phyloP scores from a whole-genome alignment of 495 filamentous ascomycete genomes.

The Xylaria curta region DNA sequence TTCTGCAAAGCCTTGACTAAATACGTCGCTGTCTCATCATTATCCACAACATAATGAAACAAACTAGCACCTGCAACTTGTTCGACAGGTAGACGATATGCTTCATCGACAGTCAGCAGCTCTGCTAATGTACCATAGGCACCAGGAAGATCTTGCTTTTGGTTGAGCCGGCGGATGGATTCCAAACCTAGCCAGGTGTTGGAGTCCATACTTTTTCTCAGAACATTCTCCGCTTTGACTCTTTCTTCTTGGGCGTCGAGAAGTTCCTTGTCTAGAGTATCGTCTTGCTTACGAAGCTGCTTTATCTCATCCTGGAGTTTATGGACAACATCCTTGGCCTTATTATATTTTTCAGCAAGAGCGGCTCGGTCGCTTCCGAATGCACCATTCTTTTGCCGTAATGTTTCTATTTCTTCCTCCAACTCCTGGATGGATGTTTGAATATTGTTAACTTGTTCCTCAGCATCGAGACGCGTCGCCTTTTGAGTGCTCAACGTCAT shows the following conservation, averaged over 20 bases:
- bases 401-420: slow-evolving; percentile 72
- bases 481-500: slow-evolving; percentile 76
- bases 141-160: slow-evolving; percentile 77
- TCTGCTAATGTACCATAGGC: slow-evolving; percentile 93
- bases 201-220: slow-evolving; percentile 88
- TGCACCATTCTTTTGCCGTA: slow-evolving; percentile 78
- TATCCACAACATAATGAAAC: slow-evolving; percentile 97
- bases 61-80: slow-evolving; percentile 90
- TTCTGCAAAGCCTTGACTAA: slow-evolving; percentile 81
- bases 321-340: slow-evolving; percentile 81
- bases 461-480: slow-evolving; percentile 78
- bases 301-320: slow-evolving; percentile 87
- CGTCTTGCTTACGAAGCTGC: slow-evolving; percentile 88
- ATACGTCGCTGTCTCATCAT: slow-evolving; percentile 81
- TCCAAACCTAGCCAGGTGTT: slow-evolving; percentile 83
- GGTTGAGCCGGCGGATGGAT: slow-evolving; percentile 79
- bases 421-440: slow-evolving; percentile 72
- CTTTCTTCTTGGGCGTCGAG: slow-evolving; percentile 74
- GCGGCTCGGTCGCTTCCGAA: slow-evolving; percentile 74
- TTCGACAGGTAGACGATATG: slow-evolving; percentile 88
- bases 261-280: slow-evolving; percentile 80
- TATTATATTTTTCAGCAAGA: slow-evolving; percentile 73
- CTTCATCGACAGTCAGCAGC: slow-evolving; percentile 81
- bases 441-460: slow-evolving; percentile 82
- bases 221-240: slow-evolving; percentile 73